These are phyloP conservation scores for Rhodotorula sp. DNA, from an alignment of 1,284 basidiomycete species.

Conservation along the genomic window DNA sequence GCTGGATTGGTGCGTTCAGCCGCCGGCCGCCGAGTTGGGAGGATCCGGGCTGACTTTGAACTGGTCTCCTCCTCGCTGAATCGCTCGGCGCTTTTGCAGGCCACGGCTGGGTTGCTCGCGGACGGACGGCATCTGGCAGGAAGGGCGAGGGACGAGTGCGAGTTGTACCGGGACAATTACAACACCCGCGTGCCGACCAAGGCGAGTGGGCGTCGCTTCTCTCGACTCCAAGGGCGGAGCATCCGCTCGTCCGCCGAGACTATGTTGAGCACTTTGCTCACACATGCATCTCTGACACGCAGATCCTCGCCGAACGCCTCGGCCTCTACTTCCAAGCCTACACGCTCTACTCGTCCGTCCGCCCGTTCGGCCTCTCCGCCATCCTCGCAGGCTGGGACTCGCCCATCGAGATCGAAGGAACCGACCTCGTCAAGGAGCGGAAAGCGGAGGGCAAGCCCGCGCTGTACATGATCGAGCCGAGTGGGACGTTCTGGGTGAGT, in stretches of 20 bases:
- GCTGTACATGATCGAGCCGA: constrained; percentile 91
- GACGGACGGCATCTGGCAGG: constrained; percentile 89
- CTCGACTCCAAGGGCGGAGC: too few relatives aligned
- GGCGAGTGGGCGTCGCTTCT: constrained; percentile 53
- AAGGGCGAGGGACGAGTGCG: constrained; percentile 80
- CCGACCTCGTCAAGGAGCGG: constrained; percentile 64
- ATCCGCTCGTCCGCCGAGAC: not conserved
- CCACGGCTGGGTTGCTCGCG: constrained; percentile 88
- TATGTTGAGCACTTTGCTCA: not conserved
- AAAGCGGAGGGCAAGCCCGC: constrained; percentile 65
- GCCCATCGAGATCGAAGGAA: constrained; percentile 21
- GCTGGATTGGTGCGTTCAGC: constrained; percentile 71
- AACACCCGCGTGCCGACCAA: constrained; percentile 75
- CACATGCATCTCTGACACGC: constrained; percentile 4
- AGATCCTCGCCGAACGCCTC: constrained; percentile 80
- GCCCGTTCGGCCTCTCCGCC: constrained; percentile 93
- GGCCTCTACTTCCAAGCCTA: constrained; percentile 90
- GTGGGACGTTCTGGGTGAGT: constrained; percentile 83
- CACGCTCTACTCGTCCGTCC: constrained; percentile 95
- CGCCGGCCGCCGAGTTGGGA: too few relatives aligned
- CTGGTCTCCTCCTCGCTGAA: too few relatives aligned
- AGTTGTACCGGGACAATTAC: constrained; percentile 72
- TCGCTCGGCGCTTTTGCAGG: constrained; percentile 55
- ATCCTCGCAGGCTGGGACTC: constrained; percentile 68
- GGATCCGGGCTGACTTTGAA: not conserved